These are phyloP conservation scores for Boletus edulis DNA, from an alignment of 768 basidiomycete species.

Conservation along the genomic window DNA sequence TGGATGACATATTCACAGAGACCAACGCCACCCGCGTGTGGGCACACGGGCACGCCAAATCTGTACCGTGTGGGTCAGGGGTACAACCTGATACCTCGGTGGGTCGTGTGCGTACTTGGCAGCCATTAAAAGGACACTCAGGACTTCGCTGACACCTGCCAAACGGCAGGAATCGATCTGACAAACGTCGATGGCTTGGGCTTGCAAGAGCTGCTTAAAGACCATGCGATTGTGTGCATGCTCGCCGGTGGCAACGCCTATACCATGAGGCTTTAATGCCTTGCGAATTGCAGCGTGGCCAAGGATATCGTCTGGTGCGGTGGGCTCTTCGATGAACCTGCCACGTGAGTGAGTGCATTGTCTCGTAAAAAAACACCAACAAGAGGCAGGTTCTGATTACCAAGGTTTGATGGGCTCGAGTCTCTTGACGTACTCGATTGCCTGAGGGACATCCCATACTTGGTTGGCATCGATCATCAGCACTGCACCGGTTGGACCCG, in stretches of 20 bases:
- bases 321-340: conserved; percentile 97
- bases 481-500: conserved; percentile 90
- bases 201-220: conserved; percentile 95
- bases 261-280: conserved; percentile 76
- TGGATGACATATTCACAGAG: conserved; percentile 94
- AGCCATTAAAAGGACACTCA: conserved; percentile 89
- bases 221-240: conserved; percentile 96
- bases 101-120: conserved; percentile 58
- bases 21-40: conserved; percentile 95
- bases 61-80: conserved; percentile 34
- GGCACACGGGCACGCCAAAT: conserved; percentile 89
- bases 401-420: conserved; percentile 84
- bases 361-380: not conserved
- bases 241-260: conserved; percentile 95
- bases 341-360: not conserved
- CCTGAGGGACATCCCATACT: conserved; percentile 91
- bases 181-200: conserved; percentile 90
- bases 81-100: not conserved
- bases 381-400: conserved; percentile 36
- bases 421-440: conserved; percentile 85
- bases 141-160: conserved; percentile 93
- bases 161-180: conserved; percentile 95
- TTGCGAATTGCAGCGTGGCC: conserved; percentile 85
- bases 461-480: conserved; percentile 99
- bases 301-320: conserved; percentile 91